Base-by-base conservation (phyloP, 805 yeast species). In the Wickerhamiella nectarea region DNA sequence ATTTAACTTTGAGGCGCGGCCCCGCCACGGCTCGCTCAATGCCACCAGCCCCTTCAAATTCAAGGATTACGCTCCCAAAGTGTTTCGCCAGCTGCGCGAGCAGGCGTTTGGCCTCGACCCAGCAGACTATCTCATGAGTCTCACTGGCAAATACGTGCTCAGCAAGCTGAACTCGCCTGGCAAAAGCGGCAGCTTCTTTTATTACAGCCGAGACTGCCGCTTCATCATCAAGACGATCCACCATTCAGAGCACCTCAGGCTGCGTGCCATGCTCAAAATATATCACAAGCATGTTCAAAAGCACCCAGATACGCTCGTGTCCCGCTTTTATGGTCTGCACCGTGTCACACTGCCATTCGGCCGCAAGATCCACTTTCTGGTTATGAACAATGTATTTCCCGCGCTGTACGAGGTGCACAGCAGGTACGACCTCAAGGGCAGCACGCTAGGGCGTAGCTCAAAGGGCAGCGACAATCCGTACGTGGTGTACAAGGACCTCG, bases 311-410 rank as follows among this genome's bases (percentile, higher is more conserved):
- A 91, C 98, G 0, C 68, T 91, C 50, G 66, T 91, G 6, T 80
- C 94, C 15, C 98, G 91, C 62, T 86, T 89, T 60, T 91, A 89
- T 63, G 99, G 99, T 0, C 68, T 91, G 43, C 97, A 91, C 59
- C 69, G 99, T 47, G 78, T 91, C 40, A 86, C 89, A 59, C 78
- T 89, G 76, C 95, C 95, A 7, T 71, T 78, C 38, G 70, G 72
- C 3, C 71, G 86, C 43, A 86, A 83, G 56, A 83, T 91, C 33
- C 94, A 91, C 62, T 89, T 91, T 54, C 68, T 91, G 45, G 95
- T 91, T 24, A 91, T 91, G 98, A 91, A 91, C 67, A 91, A 91
- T 57, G 70, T 91, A 39, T 91, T 93, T 63, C 97, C 99, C 0
- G 94, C 96, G 7, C 84, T 83, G 56, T 69, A 86, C 39, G 91